Evolutionary conservation across 2,329 filamentous ascomycete genomes (phyloP), one percentile per base, ranked within the genome.

Genomic region (Blastomyces parvus): DNA sequence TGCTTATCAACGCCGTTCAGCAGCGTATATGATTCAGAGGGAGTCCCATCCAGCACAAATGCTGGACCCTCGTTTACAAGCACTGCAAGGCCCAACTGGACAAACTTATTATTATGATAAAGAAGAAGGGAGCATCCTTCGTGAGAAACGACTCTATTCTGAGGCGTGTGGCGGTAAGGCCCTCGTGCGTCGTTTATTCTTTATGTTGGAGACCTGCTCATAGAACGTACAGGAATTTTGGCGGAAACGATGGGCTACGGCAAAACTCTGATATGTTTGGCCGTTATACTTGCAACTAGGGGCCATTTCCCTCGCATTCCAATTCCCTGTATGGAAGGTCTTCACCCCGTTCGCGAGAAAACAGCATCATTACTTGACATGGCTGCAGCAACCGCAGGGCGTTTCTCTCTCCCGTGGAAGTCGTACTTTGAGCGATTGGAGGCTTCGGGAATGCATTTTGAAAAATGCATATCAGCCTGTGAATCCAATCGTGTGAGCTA

Each of bases 211-310:
- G 60, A 59, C 65, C 62, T 30, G 40, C 48, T 63, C 48, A 61
- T 46, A 40, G 60, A 42, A 48, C 33, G 40, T 9, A 56, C 48
- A 76, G 73, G 77, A 2, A 78, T 80, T 33, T 73, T 80, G 30
- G 77, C 78, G 11, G 78, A 80, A 62, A 79, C 77, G 19, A 81
- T 81, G 79, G 82, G 82, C 38, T 77, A 79, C 57, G 92, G 93
- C 0, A 97, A 97, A 77, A 97, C 93, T 0, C 76, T 97, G 33
- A 96, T 97, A 13, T 93, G 89, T 66, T 77, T 97, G 22, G 82
- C 88, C 7, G 77, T 91, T 1, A 86, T 97, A 48, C 79, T 95
- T 33, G 87, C 90, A 2, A 96, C 90, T 0, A 86, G 84, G 68
- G 80, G 86, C 40, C 83, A 92, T 65, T 83, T 86, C 13, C 84